A percentile compares a stretch with the other conserved stretches of the same genome.
These are phyloP conservation scores for Phaseolus coccineus DNA, from an alignment of 331 rosid genomes.

Conservation along the genomic window DNA sequence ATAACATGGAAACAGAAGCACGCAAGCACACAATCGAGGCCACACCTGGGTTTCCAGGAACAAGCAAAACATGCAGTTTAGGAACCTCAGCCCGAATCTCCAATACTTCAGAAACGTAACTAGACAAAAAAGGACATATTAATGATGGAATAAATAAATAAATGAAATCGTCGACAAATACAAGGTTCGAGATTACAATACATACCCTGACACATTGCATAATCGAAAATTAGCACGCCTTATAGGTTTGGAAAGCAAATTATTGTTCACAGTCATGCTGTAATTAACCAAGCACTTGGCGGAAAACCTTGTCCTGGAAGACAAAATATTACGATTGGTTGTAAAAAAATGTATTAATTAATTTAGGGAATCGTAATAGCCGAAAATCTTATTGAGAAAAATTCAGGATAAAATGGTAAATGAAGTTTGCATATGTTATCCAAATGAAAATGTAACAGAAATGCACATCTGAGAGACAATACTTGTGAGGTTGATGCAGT, in stretches of 20 bases:
- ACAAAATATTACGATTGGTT: neutral
- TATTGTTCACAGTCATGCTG: slow-evolving; percentile 54
- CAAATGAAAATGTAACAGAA: slow-evolving; percentile 21
- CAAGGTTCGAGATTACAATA: slow-evolving; percentile 2
- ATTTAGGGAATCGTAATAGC: neutral
- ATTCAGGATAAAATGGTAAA: neutral
- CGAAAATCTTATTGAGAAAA: neutral
- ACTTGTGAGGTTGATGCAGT: neutral
- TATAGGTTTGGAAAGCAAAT: slow-evolving; percentile 45
- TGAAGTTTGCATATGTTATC: neutral
- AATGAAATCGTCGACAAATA: neutral
- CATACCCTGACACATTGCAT: slow-evolving; percentile 80
- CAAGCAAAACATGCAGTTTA: slow-evolving; percentile 67
- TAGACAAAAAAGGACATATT: slow-evolving; percentile 40
- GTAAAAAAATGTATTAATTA: neutral
- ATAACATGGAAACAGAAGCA: neutral
- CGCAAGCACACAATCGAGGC: neutral
- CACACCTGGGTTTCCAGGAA: slow-evolving; percentile 95
- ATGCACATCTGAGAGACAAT: neutral
- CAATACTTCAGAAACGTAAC: slow-evolving; percentile 73
- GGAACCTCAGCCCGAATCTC: slow-evolving; percentile 86
- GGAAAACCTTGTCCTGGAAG: slow-evolving; percentile 47
- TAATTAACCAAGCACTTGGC: slow-evolving; percentile 39
- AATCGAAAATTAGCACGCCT: slow-evolving; percentile 69
- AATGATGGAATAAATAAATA: neutral